Evolutionary conservation across 192 early-diverging fungal genomes (phyloP).

Genomic region (Entrophospora sp.): DNA sequence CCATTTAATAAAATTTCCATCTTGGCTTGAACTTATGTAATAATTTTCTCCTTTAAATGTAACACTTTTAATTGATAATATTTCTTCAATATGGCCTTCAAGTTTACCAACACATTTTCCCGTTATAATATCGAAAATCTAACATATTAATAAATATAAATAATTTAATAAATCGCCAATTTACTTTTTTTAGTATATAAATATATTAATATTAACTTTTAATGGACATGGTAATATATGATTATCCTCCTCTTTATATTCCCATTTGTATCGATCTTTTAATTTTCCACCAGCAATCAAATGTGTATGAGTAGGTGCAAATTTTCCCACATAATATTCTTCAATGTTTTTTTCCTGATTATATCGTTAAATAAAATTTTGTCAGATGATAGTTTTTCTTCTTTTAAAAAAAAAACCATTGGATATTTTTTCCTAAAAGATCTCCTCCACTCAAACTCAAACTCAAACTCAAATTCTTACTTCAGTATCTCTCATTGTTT

Average conservation of each 20-base stretch:
- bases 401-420: no score
- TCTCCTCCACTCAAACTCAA: no score
- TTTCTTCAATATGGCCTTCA: constrained; percentile 82
- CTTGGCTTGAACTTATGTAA: constrained; percentile 84
- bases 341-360: constrained; percentile 71
- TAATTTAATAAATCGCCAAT: no score
- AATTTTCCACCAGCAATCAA: constrained; percentile 81
- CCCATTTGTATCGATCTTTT: constrained; percentile 85
- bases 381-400: constrained; percentile 20
- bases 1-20: constrained; percentile 91
- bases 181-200: no score
- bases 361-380: no score
- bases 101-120: constrained; percentile 74
- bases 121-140: constrained; percentile 74
- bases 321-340: constrained; percentile 83
- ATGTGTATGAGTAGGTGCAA: constrained; percentile 53
- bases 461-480: constrained; percentile 20
- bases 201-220: constrained; percentile 40
- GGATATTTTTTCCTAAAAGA: no score
- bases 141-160: no score
- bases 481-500: constrained; percentile 61
- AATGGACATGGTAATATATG: constrained; percentile 89
- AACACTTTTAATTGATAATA: constrained; percentile 72
- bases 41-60: constrained; percentile 75
- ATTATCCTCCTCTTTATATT: constrained; percentile 84